Percentiles rank a stretch among this genome's conserved stretches.
These are phyloP conservation scores for Triangularia verruculosa DNA, from an alignment of 2,329 filamentous ascomycete species.

Conservation along the genomic window DNA sequence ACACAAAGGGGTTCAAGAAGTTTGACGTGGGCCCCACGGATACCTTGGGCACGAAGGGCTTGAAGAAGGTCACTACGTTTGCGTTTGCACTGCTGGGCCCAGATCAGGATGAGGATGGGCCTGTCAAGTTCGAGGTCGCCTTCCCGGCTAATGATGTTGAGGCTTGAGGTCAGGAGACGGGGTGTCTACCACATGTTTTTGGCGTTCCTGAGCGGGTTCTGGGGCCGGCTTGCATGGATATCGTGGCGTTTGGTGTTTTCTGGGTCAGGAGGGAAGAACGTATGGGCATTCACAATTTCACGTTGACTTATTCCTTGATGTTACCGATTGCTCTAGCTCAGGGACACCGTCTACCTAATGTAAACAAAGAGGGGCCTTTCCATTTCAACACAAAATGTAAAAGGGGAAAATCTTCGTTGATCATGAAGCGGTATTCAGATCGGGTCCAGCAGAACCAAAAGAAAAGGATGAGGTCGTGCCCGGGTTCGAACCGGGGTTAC, in stretches of 20 bases:
- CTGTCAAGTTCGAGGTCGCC: slow-evolving; percentile 37
- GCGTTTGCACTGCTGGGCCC: slow-evolving; percentile 47
- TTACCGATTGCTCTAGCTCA: too few species aligned
- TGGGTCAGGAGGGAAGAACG: not conserved
- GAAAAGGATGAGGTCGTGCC: slow-evolving; percentile 26
- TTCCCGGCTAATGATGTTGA: slow-evolving; percentile 22
- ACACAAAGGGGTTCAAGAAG: slow-evolving; percentile 48
- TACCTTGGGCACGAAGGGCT: slow-evolving; percentile 40
- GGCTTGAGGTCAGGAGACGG: not conserved
- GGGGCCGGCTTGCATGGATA: not conserved
- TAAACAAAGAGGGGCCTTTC: not conserved
- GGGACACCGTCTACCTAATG: too few species aligned
- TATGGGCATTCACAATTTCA: too few species aligned
- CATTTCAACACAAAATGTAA: not conserved
- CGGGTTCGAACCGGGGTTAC: slow-evolving; percentile 27
- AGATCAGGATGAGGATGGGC: slow-evolving; percentile 40
- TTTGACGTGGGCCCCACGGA: slow-evolving; percentile 40
- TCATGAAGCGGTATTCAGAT: too few species aligned
- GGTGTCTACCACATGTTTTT: not conserved
- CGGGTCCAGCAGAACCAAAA: not conserved
- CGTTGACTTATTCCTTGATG: too few species aligned
- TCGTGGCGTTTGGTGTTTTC: not conserved
- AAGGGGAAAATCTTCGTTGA: too few species aligned
- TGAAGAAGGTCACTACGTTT: slow-evolving; percentile 48
- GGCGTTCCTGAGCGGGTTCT: not conserved